phyloP scores from a whole-genome alignment of 1,284 basidiomycete species.

The Austroboletus rostrupii region DNA sequence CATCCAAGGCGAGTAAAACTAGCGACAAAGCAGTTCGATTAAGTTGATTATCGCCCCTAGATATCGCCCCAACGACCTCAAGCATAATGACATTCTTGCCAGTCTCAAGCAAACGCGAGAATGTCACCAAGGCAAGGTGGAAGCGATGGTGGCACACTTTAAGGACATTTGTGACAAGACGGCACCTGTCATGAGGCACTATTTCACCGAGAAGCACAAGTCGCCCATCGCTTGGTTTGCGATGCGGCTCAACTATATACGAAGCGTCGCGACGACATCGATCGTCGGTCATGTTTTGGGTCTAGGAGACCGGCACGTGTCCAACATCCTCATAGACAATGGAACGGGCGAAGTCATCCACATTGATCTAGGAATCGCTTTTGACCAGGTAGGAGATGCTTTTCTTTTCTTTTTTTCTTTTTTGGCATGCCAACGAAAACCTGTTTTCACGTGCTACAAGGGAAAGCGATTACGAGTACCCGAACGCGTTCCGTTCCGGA shows the following conservation, averaged over 20 bases:
- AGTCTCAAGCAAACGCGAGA: constrained; percentile 28
- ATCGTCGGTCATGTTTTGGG: constrained; percentile 94
- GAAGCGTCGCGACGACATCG: constrained; percentile 90
- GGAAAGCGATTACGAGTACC: constrained; percentile 81
- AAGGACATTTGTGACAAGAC: constrained; percentile 53
- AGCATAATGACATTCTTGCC: constrained; percentile 16
- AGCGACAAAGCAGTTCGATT: constrained; percentile 11
- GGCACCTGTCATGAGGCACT: constrained; percentile 89
- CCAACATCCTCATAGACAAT: constrained; percentile 90
- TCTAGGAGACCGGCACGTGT: constrained; percentile 88
- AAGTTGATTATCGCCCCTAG: constrained; percentile 23
- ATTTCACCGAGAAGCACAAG: constrained; percentile 88
- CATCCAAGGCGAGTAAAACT: constrained; percentile 52
- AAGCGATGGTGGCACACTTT: constrained; percentile 48
- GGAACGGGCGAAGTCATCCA: constrained; percentile 84
- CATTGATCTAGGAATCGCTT: constrained; percentile 95
- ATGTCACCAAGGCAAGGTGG: constrained; percentile 26
- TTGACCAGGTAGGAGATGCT: constrained; percentile 72
- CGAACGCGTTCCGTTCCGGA: constrained; percentile 90
- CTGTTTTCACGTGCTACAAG: constrained; percentile 38
- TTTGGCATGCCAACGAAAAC: not conserved
- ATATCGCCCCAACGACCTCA: constrained; percentile 39
- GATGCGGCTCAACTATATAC: constrained; percentile 87
- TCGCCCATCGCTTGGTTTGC: constrained; percentile 89
- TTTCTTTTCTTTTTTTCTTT: no score